These are phyloP conservation scores for Betula pendula DNA, from an alignment of 306 rosid species.

Conservation along the genomic window DNA sequence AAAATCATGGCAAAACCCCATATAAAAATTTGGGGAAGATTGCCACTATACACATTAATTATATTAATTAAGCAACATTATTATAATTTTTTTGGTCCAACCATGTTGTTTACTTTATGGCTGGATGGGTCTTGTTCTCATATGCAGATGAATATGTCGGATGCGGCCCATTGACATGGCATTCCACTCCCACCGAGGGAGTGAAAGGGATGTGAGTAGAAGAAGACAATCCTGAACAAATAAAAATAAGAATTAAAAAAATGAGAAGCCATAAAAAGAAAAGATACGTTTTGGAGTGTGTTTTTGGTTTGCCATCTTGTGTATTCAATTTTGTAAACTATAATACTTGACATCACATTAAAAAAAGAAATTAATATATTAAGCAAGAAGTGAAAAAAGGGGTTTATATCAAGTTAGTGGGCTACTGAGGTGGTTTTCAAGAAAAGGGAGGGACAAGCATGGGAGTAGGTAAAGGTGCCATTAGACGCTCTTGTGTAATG, in stretches of 20 bases:
- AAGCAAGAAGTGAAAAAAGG: conserved; percentile 20
- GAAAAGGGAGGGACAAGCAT: conserved; percentile 37
- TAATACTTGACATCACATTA: conserved; percentile 67
- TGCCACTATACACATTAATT: conserved; percentile 8
- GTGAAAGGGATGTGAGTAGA: conserved; percentile 72
- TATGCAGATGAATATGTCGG: conserved; percentile 31
- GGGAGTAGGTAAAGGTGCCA: conserved; percentile 56
- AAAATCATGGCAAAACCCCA: conserved; percentile 21
- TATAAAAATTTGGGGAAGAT: conserved; percentile 5
- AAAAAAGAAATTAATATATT: conserved; percentile 36
- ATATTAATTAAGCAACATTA: conserved; percentile 2
- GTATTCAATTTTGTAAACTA: conserved; percentile 49
- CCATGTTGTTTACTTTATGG: conserved; percentile 27
- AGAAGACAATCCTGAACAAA: conserved; percentile 59
- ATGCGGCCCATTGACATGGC: conserved; percentile 60
- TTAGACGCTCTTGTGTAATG: conserved; percentile 48
- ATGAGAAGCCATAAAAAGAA: conserved; percentile 32
- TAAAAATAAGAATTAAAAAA: conserved; percentile 14
- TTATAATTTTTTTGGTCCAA: conserved; percentile 28
- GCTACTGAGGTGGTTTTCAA: conserved; percentile 53
- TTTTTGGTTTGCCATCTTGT: conserved; percentile 36
- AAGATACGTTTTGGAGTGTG: conserved; percentile 49
- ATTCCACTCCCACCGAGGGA: conserved; percentile 62
- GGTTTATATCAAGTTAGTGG: conserved; percentile 43
- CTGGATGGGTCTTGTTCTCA: conserved; percentile 26